phyloP scores from a whole-genome alignment of 2,329 filamentous ascomycete genomes.

The Xylaria arbuscula region DNA sequence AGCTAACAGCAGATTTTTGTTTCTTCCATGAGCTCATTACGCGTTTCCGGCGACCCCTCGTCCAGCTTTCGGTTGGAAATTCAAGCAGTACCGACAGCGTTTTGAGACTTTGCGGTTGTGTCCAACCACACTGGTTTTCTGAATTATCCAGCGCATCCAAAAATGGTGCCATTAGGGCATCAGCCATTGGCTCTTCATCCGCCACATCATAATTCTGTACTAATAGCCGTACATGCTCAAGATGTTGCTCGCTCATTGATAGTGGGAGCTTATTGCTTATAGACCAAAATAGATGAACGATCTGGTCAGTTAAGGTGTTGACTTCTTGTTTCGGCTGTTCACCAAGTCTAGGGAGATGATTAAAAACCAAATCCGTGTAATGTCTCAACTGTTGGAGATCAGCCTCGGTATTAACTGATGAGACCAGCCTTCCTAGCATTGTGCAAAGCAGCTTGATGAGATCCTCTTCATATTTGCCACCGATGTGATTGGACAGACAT shows the following conservation, averaged over 20 bases:
- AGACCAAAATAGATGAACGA: conserved; percentile 43
- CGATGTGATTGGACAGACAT: conserved; percentile 46
- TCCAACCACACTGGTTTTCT: conserved; percentile 43
- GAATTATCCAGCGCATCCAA: conserved; percentile 43
- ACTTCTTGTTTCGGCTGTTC: conserved; percentile 42
- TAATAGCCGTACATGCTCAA: conserved; percentile 37
- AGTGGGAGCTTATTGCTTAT: conserved; percentile 32
- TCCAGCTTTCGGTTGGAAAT: conserved; percentile 46
- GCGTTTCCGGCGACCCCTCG: conserved; percentile 49
- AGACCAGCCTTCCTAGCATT: conserved; percentile 43
- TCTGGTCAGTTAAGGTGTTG: conserved; percentile 37
- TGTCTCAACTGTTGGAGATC: conserved; percentile 32
- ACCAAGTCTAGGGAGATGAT: conserved; percentile 42
- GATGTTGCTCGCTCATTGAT: conserved; percentile 27
- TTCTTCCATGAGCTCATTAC: conserved; percentile 51
- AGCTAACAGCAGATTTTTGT: conserved; percentile 40
- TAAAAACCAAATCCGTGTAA: conserved; percentile 46
- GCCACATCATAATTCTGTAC: conserved; percentile 44
- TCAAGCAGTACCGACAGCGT: conserved; percentile 43
- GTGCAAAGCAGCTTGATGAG: conserved; percentile 41
- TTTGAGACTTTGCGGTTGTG: conserved; percentile 40
- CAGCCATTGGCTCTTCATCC: conserved; percentile 46
- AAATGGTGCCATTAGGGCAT: conserved; percentile 44
- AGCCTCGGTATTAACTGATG: conserved; percentile 33
- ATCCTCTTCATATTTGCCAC: conserved; percentile 44